Evolutionary conservation across 1,284 basidiomycete genomes (phyloP), one percentile per base, ranked within the genome.

Genomic region (Cryptococcus sp.): DNA sequence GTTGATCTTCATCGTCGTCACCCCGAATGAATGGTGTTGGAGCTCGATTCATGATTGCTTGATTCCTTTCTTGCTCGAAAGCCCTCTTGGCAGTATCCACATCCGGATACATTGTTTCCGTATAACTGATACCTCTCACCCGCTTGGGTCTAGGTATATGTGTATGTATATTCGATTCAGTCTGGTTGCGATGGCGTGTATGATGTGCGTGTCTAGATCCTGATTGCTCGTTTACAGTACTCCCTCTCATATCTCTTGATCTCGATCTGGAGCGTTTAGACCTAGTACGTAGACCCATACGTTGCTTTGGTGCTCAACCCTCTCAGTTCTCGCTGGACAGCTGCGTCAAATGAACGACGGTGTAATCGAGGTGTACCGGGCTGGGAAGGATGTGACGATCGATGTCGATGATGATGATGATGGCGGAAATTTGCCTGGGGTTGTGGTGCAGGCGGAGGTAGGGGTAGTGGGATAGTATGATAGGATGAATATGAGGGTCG

Each of bases 41-140:
- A 9, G 52, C 56, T 40, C 67, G 46, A 16, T 59, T 55, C 40
- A 56, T 52, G 1, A 39, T 13, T 9, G 61, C 54, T 14, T 59
- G 61, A 7, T 40, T 37, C 37, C 64, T 43, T 44, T 68, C 60
- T 1, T 54, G 53, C 25, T 51, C 40, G 39, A 70, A 62, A 4
- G 59, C 63, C 19, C 50, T 32, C 32, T 62, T 58, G 14, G 66
- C 66, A 19, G 57, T 50, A 36, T 61, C 59, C 2, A 61, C 59
- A 42, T 60, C 47, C 10, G 66, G 59, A 46, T 65, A 70, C 19
- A 66, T 23, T 13, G 51, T 58, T 32, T 70, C 67, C 21, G 48
- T 60, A 2, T 57, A 50, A 4, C 60, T 60, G n/a, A 63, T 37
- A 13, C 54, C 50, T n/a, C 62, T 52, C n/a, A 49, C 31, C 21